These are phyloP conservation scores for Colletotrichum sidae DNA, from an alignment of 2,329 filamentous ascomycete species.

Conservation along the genomic window DNA sequence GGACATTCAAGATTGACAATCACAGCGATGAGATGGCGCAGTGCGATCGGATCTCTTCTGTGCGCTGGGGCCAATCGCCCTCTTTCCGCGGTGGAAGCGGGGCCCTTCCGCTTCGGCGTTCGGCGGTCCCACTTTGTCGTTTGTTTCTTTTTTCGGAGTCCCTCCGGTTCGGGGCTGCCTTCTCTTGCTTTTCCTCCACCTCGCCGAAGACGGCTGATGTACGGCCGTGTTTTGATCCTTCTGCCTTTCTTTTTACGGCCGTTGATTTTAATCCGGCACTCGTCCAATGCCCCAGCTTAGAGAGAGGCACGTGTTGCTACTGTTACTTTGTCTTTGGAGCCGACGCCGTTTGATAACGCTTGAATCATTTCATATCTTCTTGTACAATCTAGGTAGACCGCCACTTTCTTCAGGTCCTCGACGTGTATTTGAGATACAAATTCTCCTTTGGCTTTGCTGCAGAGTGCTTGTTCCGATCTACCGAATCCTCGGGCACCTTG, in stretches of 20 bases:
- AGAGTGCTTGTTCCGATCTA: constrained; percentile 51
- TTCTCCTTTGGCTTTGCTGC: constrained; percentile 52
- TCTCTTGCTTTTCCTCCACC: background rate
- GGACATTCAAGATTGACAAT: background rate
- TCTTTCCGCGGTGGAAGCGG: background rate
- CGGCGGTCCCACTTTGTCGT: constrained; percentile 12
- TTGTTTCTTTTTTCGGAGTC: background rate
- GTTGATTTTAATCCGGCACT: too few relatives aligned
- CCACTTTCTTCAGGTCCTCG: constrained; percentile 17
- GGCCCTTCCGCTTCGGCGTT: constrained; percentile 31
- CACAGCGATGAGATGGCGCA: constrained; percentile 2
- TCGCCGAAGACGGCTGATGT: background rate
- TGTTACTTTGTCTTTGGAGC: too few relatives aligned
- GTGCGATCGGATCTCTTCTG: background rate
- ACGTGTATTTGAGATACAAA: constrained; percentile 50
- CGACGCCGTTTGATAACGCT: too few relatives aligned
- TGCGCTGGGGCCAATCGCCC: constrained; percentile 3
- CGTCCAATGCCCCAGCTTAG: too few relatives aligned
- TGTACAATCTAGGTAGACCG: background rate
- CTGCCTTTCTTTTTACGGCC: too few relatives aligned
- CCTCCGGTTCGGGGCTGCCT: background rate
- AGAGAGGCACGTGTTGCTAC: too few relatives aligned
- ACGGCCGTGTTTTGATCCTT: too few relatives aligned
- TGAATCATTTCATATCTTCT: too few relatives aligned
- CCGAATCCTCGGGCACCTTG: constrained; percentile 43